Base-by-base conservation (phyloP, 2,329 filamentous ascomycete genomes). In the Aspergillus terreus region DNA sequence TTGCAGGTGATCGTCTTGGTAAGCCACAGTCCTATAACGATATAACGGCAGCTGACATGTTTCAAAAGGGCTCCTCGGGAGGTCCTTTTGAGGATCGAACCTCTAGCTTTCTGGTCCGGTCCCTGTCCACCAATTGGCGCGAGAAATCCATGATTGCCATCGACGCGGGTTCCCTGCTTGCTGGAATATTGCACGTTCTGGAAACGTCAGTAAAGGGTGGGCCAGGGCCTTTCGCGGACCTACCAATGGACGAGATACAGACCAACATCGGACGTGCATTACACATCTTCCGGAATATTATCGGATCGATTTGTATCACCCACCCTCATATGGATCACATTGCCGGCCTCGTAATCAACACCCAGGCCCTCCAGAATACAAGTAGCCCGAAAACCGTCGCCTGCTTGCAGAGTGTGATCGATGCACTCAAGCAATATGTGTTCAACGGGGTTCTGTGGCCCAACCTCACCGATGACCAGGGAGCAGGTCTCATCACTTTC, bases 401-500 rank as follows among this genome's bases (percentile, higher is more conserved):
- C 1, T 92, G 88, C 0, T 76, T 97, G 4, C 90, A 92, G 0
- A 86, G 84, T 25, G 95, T 92, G n/a, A 92, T 99, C 47, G 81
- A 90, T 43, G 92, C 92, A 0, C 86, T 99, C 71, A 97, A 96
- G 69, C 84, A 79, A 0, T 92, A 99, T 71, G 90, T 99, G 53
- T 99, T 99, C 77, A 99, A 99, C 72, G 95, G 96, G 64, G 77
- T 96, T 52, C 95, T 97, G 49, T 99, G 94, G 94, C 94, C 94
- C 0, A 99, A 99, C 61, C 75, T 99, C 36, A 92, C 99, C 64
- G 94, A 99, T 72, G 94, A 96, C 68, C 91, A 92, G 32, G 94
- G 94, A 21, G 92, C 92, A 4, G 94, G 94, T 0, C 80, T 99
- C 25, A 84, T 99, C 32, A 96, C 90, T 0, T 97, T 95, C 62